phyloP scores from a whole-genome alignment of 352 stramenopile genomes.

The Globisporangium abappressorium region DNA sequence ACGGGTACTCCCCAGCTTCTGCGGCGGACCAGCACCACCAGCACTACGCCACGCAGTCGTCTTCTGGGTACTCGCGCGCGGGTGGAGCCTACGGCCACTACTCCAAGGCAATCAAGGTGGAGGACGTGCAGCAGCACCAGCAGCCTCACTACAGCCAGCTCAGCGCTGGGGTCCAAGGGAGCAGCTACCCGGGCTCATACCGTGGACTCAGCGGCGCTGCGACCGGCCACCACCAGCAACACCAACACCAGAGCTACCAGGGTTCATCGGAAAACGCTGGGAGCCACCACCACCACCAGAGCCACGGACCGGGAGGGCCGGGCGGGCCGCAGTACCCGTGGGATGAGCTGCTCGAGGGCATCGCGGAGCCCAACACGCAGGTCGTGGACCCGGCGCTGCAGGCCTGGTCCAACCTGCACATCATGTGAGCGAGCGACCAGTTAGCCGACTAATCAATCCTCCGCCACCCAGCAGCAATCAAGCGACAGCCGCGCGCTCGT shows the following conservation, averaged over 20 bases:
- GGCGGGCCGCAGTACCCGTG: conserved; percentile 30
- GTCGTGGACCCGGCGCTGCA: conserved; percentile 56
- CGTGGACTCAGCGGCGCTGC: neutral
- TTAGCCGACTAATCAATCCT: neutral
- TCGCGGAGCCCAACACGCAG: conserved; percentile 43
- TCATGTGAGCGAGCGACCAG: conserved; percentile 38
- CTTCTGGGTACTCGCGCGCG: conserved; percentile 8
- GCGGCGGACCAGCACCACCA: conserved; percentile 13
- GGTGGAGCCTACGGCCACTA: conserved; percentile 12
- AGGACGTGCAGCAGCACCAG: conserved; percentile 9
- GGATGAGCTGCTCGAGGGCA: conserved; percentile 77
- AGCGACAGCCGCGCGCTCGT: neutral
- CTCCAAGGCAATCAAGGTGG: conserved; percentile 15
- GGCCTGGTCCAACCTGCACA: conserved; percentile 70
- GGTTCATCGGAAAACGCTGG: conserved; percentile 11
- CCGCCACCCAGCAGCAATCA: neutral
- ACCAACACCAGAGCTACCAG: conserved; percentile 13
- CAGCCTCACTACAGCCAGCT: conserved; percentile 3
- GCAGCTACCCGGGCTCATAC: conserved; percentile 10
- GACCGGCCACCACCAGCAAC: conserved; percentile 14
- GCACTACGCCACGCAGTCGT: conserved; percentile 3
- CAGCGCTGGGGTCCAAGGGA: neutral
- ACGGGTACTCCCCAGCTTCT: conserved; percentile 13
- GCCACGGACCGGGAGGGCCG: neutral
- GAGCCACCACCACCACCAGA: conserved; percentile 5